phyloP scores from a whole-genome alignment of 805 yeast genomes.

The Jamesozyma gamospora region DNA sequence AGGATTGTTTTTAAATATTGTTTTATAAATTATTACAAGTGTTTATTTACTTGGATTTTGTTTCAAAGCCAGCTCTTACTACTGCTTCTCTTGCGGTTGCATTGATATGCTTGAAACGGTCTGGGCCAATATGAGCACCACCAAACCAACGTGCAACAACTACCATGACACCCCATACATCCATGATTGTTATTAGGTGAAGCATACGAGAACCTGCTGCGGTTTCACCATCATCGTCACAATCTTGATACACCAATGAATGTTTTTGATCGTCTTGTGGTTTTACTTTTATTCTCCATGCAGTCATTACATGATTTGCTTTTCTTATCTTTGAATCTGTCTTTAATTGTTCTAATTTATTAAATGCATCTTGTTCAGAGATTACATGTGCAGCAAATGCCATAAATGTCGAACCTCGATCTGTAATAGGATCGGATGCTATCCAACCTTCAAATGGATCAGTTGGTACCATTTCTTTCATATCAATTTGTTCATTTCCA shows the following conservation, averaged over 20 bases:
- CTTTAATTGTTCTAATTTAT: conserved; percentile 41
- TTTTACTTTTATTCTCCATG: conserved; percentile 60
- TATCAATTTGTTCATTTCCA: conserved; percentile 5
- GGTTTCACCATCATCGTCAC: conserved; percentile 94
- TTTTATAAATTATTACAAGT: background rate
- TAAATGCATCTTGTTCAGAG: conserved; percentile 58
- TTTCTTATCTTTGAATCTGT: conserved; percentile 56
- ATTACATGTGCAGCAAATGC: conserved; percentile 59
- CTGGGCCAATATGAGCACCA: conserved; percentile 86
- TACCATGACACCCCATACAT: conserved; percentile 75
- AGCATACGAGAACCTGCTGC: conserved; percentile 89
- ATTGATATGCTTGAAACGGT: conserved; percentile 87
- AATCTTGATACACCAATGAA: conserved; percentile 63
- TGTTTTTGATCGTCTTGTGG: conserved; percentile 18
- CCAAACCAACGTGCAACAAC: conserved; percentile 87
- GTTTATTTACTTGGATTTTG: background rate
- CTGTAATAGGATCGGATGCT: conserved; percentile 65
- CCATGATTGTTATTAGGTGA: conserved; percentile 69
- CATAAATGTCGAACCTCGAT: conserved; percentile 77
- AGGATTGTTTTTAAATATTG: too few species aligned
- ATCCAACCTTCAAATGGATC: conserved; percentile 67
- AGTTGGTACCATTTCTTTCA: conserved; percentile 8
- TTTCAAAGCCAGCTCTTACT: conserved; percentile 44
- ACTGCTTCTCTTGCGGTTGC: conserved; percentile 81
- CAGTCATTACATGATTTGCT: conserved; percentile 75